Percentiles rank a stretch among this genome's conserved stretches.
phyloP scores from a whole-genome alignment of 1,284 basidiomycete species.

The Leccinum proximum region DNA sequence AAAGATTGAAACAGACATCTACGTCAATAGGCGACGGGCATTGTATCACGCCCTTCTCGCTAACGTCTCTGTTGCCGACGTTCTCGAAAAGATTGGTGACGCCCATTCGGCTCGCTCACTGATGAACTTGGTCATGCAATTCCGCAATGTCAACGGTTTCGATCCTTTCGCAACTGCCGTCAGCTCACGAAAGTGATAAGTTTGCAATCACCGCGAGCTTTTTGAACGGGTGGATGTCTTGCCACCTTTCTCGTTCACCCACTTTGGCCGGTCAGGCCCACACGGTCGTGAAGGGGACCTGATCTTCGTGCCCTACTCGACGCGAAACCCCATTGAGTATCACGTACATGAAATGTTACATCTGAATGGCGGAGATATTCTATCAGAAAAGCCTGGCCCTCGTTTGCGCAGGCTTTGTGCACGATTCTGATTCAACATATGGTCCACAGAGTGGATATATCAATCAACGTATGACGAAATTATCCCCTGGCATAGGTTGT shows the following conservation, averaged over 20 bases:
- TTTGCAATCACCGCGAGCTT: slow-evolving; percentile 98
- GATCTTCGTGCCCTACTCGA: slow-evolving; percentile 84
- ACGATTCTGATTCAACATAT: slow-evolving; percentile 85
- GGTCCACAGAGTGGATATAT: slow-evolving; percentile 83
- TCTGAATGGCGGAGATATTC: slow-evolving; percentile 70
- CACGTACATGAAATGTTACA: slow-evolving; percentile 53
- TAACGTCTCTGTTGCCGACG: slow-evolving; percentile 94
- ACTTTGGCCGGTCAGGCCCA: slow-evolving; percentile 81
- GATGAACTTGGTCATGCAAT: slow-evolving; percentile 99
- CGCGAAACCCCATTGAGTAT: slow-evolving; percentile 84
- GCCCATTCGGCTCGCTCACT: slow-evolving; percentile 89
- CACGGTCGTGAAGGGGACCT: slow-evolving; percentile 86
- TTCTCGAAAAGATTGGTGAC: slow-evolving; percentile 90
- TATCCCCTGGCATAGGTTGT: neutral
- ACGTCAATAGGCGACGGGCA: slow-evolving; percentile 90
- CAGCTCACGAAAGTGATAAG: slow-evolving; percentile 40
- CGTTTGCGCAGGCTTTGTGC: slow-evolving; percentile 63
- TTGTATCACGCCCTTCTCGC: slow-evolving; percentile 90
- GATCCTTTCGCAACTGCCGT: neutral
- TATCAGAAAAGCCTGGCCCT: slow-evolving; percentile 53
- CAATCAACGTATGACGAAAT: slow-evolving; percentile 60
- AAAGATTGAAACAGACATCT: slow-evolving; percentile 96
- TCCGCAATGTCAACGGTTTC: slow-evolving; percentile 74
- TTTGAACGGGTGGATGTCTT: slow-evolving; percentile 98
- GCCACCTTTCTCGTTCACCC: slow-evolving; percentile 88